Evolutionary conservation across 2,329 filamentous ascomycete genomes (phyloP).

Genomic region (Mollisiaceae sp.): DNA sequence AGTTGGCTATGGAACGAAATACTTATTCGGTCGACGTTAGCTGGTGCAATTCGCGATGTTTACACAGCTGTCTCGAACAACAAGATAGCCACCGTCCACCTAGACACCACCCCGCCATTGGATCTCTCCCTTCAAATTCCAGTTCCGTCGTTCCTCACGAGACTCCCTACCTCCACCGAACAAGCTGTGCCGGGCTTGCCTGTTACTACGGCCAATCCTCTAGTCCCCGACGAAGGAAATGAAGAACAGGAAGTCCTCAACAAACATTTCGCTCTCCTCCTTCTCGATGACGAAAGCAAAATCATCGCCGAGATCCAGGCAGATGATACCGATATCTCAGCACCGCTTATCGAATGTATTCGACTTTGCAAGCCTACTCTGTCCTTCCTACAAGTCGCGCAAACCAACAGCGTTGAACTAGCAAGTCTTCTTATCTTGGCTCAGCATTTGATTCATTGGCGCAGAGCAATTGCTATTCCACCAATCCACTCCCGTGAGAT

Average conservation of each 20-base stretch:
- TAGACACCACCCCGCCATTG: conserved; percentile 64
- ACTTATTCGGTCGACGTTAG: conserved; percentile 74
- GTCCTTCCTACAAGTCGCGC: conserved; percentile 73
- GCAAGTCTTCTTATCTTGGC: conserved; percentile 85
- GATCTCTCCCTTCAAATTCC: conserved; percentile 70
- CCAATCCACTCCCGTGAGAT: conserved; percentile 88
- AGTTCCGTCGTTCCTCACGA: conserved; percentile 69
- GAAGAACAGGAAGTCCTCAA: conserved; percentile 74
- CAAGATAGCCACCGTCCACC: conserved; percentile 82
- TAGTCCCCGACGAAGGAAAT: conserved; percentile 69
- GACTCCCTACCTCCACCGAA: conserved; percentile 72
- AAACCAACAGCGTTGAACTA: conserved; percentile 74
- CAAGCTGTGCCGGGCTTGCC: conserved; percentile 76
- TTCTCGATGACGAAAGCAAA: conserved; percentile 81
- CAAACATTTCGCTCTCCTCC: conserved; percentile 84
- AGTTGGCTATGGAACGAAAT: conserved; percentile 73
- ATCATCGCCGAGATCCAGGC: conserved; percentile 76
- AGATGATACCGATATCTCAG: conserved; percentile 76
- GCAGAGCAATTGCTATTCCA: conserved; percentile 87
- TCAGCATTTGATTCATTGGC: conserved; percentile 94
- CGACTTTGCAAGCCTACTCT: conserved; percentile 73
- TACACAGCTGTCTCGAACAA: conserved; percentile 83
- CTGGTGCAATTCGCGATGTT: conserved; percentile 80
- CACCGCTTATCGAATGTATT: conserved; percentile 81
- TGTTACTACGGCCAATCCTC: conserved; percentile 84